Conservation (phyloP, 2,329 filamentous ascomycete species). For the Colletotrichum cuscutae region DNA sequence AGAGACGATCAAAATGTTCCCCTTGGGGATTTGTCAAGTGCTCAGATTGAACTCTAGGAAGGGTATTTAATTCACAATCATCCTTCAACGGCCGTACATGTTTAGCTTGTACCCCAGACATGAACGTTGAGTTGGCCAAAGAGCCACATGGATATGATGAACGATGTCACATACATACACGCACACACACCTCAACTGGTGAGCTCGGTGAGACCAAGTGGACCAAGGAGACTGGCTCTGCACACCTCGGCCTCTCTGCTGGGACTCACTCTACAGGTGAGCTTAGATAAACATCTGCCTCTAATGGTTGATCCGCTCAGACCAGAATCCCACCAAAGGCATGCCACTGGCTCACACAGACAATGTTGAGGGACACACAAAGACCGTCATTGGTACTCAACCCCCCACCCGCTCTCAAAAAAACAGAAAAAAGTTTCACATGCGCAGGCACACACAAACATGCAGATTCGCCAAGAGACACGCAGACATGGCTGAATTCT, state of each 20-base stretch:
- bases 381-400: neutral
- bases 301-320: neutral
- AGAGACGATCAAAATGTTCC: neutral
- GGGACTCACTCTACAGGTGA: too few relatives aligned
- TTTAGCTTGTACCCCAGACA: neutral
- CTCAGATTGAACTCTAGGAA: neutral
- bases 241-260: neutral
- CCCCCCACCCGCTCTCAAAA: neutral
- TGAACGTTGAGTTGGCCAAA: neutral
- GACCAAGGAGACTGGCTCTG: neutral
- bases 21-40: neutral
- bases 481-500: neutral
- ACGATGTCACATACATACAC: too few relatives aligned
- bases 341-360: slow-evolving; percentile 4
- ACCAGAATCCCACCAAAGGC: slow-evolving; percentile 6
- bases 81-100: neutral
- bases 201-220: neutral
- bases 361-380: slow-evolving; percentile 19
- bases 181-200: neutral
- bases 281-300: too few relatives aligned
- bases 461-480: neutral
- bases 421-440: neutral
- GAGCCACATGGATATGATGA: too few relatives aligned
- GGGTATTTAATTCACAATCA: too few relatives aligned
- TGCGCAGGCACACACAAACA: neutral